Evolutionary conservation across 192 early-diverging fungal species (phyloP).

Genomic region (Backusella mclennaniae): DNA sequence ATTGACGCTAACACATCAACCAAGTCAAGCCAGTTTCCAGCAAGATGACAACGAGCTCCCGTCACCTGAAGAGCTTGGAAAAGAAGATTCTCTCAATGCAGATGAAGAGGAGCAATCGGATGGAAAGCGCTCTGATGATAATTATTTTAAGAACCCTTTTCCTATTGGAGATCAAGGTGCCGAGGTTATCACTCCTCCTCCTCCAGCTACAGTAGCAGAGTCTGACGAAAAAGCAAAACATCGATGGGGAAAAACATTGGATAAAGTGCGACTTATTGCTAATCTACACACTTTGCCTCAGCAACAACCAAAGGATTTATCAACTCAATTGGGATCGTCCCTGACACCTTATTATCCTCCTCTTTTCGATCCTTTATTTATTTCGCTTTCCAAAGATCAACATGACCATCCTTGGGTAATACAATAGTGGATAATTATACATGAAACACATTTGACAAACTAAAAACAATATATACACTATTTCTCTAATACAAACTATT

Average conservation of each 20-base stretch:
- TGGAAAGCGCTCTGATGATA: not conserved
- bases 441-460: not conserved
- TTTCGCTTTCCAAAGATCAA: slow-evolving; percentile 19
- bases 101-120: not conserved
- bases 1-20: not conserved
- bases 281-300: slow-evolving; percentile 10
- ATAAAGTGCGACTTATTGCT: slow-evolving; percentile 21
- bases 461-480: not conserved
- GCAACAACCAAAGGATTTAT: not conserved
- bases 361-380: slow-evolving; percentile 23
- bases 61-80: slow-evolving; percentile 7
- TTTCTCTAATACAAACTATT: not conserved
- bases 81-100: not conserved
- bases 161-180: not conserved
- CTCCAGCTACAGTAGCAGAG: not conserved
- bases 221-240: slow-evolving; percentile 14
- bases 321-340: not conserved
- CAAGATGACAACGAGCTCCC: slow-evolving; percentile 25
- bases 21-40: not conserved
- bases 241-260: slow-evolving; percentile 34
- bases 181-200: not conserved
- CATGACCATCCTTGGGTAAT: slow-evolving; percentile 22
- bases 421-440: not conserved
- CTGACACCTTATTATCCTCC: slow-evolving; percentile 27
- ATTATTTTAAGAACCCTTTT: not conserved